phyloP scores from a whole-genome alignment of 192 early-diverging fungal species.

The Thoreauomyces humboldtii region DNA sequence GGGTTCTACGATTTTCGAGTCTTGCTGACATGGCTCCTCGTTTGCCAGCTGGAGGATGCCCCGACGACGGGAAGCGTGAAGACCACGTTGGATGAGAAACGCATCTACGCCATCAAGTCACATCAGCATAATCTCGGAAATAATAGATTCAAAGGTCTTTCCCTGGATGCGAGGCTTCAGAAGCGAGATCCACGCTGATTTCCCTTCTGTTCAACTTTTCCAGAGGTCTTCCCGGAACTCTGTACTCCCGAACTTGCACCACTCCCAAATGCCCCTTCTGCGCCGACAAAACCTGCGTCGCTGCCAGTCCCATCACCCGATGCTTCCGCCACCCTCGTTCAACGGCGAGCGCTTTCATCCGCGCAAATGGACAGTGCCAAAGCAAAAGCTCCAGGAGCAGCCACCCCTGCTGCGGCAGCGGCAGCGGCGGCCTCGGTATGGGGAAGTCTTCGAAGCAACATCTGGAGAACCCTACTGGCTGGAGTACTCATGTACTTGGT shows the following conservation, averaged over 20 bases:
- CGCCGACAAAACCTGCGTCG: neutral
- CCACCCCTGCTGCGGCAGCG: neutral
- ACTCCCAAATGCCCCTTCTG: constrained; percentile 34
- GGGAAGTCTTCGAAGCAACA: constrained; percentile 25
- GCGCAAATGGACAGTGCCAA: neutral
- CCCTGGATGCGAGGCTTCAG: too few relatives aligned
- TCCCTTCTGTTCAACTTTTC: neutral
- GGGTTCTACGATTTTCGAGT: too few relatives aligned
- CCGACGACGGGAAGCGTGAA: constrained; percentile 89
- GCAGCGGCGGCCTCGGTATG: constrained; percentile 16
- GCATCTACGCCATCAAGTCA: constrained; percentile 71
- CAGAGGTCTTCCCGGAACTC: constrained; percentile 84
- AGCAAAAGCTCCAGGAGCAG: neutral
- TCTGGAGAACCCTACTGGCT: constrained; percentile 34
- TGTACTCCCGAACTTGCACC: constrained; percentile 55
- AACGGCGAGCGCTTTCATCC: neutral
- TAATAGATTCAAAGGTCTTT: constrained; percentile 74
- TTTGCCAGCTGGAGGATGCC: constrained; percentile 67
- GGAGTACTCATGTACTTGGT: constrained; percentile 40
- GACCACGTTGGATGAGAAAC: constrained; percentile 75
- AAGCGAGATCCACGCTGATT: too few relatives aligned
- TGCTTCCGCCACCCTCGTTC: neutral
- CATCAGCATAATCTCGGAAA: constrained; percentile 77
- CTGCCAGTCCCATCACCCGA: neutral
- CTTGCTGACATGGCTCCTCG: neutral